Evolutionary conservation across 306 rosid genomes (phyloP), one percentile per base, ranked within the genome.

Genomic region (Geum urbanum): DNA sequence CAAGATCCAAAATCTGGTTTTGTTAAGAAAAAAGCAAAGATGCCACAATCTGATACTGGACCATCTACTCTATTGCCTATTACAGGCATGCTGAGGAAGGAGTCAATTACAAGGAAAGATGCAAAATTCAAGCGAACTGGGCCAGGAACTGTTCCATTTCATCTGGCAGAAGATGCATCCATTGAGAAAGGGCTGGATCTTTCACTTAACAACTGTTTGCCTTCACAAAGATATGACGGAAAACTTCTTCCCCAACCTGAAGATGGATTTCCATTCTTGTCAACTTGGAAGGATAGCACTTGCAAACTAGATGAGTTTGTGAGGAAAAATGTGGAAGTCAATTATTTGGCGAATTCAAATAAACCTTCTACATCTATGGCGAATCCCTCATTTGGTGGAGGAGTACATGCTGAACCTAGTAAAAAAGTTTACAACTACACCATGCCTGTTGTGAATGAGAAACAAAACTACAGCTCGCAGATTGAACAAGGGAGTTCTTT

Each of bases 21-120:
- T 61, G 72, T 74, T 74, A 86, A 87, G 81, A 84, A 78, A 67
- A 91, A 87, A 74, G 83, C 77, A 60, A 95, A 86, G 81, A 83
- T 82, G 79, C 76, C 76, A 39, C 82, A 78, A 71, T 74, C 67
- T 11, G 85, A 83, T 41, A 78, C 64, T 53, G 82, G 81, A 41
- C 74, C 60, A 74, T 77, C 78, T 77, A 71, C 84, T 64, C 72
- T 69, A 48, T 69, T 72, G 75, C 69, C 71, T 76, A 77, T 52
- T 73, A 75, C 74, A 70, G 84, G 57, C 83, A 75, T 82, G 77
- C 72, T 54, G 24, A 56, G 60, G 65, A 79, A 75, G 39, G 64
- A 69, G 57, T 67, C 84, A 54, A 64, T 67, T 71, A 64, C 84
- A 37, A 75, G 69, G 72, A 69, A 80, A 76, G 85, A 84, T 77